Conservation (phyloP, 2,329 filamentous ascomycete species). For the Paecilomyces sp. region DNA sequence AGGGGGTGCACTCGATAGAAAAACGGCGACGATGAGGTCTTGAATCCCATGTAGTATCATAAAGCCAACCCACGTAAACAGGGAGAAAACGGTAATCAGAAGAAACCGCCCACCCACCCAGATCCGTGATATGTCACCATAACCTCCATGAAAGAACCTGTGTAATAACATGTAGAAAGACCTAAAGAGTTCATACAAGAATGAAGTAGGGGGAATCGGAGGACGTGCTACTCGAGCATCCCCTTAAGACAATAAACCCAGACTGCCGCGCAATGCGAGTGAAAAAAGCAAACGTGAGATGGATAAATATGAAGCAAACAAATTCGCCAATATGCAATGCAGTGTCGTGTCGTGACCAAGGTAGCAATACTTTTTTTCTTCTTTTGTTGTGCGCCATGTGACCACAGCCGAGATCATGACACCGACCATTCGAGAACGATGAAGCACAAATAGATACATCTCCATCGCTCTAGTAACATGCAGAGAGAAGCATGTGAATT, state of each 20-base stretch:
- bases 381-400: neutral
- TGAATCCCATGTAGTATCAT: neutral
- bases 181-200: slow-evolving; percentile 24
- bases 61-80: neutral
- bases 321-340: slow-evolving; percentile 33
- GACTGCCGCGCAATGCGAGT: slow-evolving; percentile 25
- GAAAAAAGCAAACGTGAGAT: slow-evolving; percentile 9
- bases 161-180: slow-evolving; percentile 10
- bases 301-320: slow-evolving; percentile 12
- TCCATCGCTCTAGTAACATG: neutral
- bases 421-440: neutral
- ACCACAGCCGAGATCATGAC: neutral
- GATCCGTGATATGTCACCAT: slow-evolving; percentile 1
- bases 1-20: neutral
- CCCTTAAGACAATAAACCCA: slow-evolving; percentile 15
- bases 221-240: slow-evolving; percentile 8
- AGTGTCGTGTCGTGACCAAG: slow-evolving; percentile 3
- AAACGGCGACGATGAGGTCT: neutral
- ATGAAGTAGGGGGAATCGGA: slow-evolving; percentile 16
- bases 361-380: neutral
- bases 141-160: slow-evolving; percentile 13
- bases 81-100: slow-evolving; percentile 1
- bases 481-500: neutral
- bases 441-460: slow-evolving; percentile 6
- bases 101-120: neutral